These are phyloP conservation scores for Monosporascus ibericus DNA, from an alignment of 2,329 filamentous ascomycete species.

Conservation along the genomic window DNA sequence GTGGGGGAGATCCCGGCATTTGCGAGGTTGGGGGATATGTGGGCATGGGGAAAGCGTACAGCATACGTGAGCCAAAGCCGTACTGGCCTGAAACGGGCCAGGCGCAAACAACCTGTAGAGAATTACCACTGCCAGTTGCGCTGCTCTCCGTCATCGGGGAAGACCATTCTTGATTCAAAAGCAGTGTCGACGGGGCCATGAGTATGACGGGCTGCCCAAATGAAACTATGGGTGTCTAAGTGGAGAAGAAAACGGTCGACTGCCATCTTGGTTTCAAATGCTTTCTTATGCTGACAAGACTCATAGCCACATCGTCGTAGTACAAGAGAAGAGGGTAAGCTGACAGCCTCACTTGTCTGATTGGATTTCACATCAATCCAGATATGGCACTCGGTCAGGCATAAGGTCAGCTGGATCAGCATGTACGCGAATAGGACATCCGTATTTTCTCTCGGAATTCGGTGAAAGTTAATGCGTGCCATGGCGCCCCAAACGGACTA, in stretches of 20 bases:
- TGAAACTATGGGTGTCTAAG: not conserved
- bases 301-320: not conserved
- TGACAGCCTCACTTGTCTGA: not conserved
- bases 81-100: constrained; percentile 37
- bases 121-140: not conserved
- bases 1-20: not conserved
- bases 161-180: not conserved
- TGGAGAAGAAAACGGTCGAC: not conserved
- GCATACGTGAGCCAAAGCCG: constrained; percentile 31
- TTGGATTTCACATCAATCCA: not conserved
- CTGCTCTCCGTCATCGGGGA: not conserved
- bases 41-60: constrained; percentile 24
- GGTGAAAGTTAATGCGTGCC: too few relatives aligned
- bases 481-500: too few relatives aligned
- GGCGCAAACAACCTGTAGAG: constrained; percentile 32
- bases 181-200: not conserved
- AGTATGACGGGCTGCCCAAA: not conserved
- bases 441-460: too few relatives aligned
- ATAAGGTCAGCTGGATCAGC: too few relatives aligned
- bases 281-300: not conserved
- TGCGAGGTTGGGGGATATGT: not conserved
- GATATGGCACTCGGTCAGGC: too few relatives aligned
- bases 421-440: too few relatives aligned
- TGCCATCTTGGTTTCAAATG: not conserved
- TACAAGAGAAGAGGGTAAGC: not conserved